Conservation (phyloP, 768 basidiomycete species). For the Favolaschia claudopus region DNA sequence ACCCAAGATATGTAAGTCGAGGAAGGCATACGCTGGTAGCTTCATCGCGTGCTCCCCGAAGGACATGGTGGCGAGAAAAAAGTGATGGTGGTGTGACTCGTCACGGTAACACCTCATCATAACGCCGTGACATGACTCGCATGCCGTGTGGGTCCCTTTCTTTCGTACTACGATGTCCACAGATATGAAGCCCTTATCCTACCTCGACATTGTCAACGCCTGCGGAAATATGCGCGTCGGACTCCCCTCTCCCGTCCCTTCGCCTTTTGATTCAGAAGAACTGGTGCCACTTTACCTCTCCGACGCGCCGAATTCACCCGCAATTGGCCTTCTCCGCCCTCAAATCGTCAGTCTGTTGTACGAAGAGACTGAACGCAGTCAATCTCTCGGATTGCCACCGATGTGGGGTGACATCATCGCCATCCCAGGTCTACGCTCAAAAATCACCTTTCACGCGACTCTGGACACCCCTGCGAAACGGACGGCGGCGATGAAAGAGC, state of each 20-base stretch:
- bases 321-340: slow-evolving; percentile 69
- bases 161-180: slow-evolving; percentile 1
- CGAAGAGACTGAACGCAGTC: slow-evolving; percentile 53
- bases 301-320: slow-evolving; percentile 55
- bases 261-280: slow-evolving; percentile 45
- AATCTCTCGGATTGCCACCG: slow-evolving; percentile 36
- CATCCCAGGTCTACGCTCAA: slow-evolving; percentile 35
- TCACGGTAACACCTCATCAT: too few relatives aligned
- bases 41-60: too few relatives aligned
- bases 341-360: slow-evolving; percentile 61
- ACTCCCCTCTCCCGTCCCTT: slow-evolving; percentile 37
- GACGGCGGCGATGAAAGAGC: slow-evolving; percentile 64
- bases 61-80: too few relatives aligned
- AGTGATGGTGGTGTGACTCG: too few relatives aligned
- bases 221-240: slow-evolving; percentile 75
- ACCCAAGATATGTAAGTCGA: too few relatives aligned
- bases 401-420: slow-evolving; percentile 46
- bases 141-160: neutral
- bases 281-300: slow-evolving; percentile 67
- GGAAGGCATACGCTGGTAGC: too few relatives aligned
- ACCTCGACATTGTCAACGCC: slow-evolving; percentile 68
- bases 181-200: too few relatives aligned
- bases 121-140: too few relatives aligned
- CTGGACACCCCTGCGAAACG: slow-evolving; percentile 66
- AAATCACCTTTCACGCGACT: slow-evolving; percentile 58